A percentile compares a stretch with the other conserved stretches of the same genome.
These are phyloP conservation scores for Erodium trifolium DNA, from an alignment of 441 rosid genomes.

Conservation along the genomic window DNA sequence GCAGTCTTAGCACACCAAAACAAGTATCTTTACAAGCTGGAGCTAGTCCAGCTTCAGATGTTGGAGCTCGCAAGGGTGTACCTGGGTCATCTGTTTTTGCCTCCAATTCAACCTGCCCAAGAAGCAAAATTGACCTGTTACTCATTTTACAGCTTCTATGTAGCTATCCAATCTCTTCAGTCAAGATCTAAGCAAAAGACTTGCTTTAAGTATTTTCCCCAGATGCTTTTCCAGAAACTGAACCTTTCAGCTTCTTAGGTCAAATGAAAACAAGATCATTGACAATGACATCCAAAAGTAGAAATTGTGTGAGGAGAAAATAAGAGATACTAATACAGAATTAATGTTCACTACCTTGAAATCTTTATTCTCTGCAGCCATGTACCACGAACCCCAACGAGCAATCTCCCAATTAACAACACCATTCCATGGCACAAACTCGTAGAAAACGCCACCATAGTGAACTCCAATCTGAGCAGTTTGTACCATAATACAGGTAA, in stretches of 20 bases:
- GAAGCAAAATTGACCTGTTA: background rate
- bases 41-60: constrained; percentile 66
- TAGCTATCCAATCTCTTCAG: constrained; percentile 3
- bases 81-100: constrained; percentile 70
- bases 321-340: background rate
- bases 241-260: background rate
- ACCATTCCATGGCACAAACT: constrained; percentile 95
- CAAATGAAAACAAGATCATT: background rate
- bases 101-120: constrained; percentile 63
- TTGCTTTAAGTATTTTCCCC: background rate
- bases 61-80: constrained; percentile 82
- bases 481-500: background rate
- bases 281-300: too few species aligned
- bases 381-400: constrained; percentile 83
- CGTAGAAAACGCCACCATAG: constrained; percentile 60
- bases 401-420: constrained; percentile 64
- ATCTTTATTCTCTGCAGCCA: constrained; percentile 63
- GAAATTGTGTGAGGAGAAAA: too few species aligned
- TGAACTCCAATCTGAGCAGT: constrained; percentile 77
- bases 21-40: constrained; percentile 90
- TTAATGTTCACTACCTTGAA: constrained; percentile 38
- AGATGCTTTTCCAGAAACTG: background rate
- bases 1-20: constrained; percentile 60
- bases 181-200: background rate
- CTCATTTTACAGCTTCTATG: background rate